A percentile compares a stretch with the other conserved stretches of the same genome.
Evolutionary conservation across 1,284 basidiomycete genomes (phyloP).

Genomic region (Sanghuangporus sanghuang): DNA sequence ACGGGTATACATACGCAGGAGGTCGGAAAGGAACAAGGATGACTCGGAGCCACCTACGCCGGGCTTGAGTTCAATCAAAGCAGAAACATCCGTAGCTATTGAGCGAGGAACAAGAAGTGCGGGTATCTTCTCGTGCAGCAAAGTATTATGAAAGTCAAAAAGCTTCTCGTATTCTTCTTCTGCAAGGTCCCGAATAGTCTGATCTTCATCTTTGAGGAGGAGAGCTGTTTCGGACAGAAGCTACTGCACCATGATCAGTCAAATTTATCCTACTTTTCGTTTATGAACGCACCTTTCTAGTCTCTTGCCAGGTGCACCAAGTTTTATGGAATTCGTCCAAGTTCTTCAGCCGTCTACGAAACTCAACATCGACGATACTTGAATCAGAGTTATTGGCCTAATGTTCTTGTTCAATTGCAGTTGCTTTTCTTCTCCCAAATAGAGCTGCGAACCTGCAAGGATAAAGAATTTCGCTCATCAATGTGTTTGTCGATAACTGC

Average conservation of each 20-base stretch:
- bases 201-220: slow-evolving; percentile 73
- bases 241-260: slow-evolving; percentile 38
- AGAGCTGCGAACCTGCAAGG: slow-evolving; percentile 26
- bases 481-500: slow-evolving; percentile 30
- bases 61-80: slow-evolving; percentile 86
- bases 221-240: slow-evolving; percentile 56
- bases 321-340: slow-evolving; percentile 46
- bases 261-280: background rate
- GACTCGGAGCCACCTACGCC: slow-evolving; percentile 93
- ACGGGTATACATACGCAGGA: slow-evolving; percentile 82
- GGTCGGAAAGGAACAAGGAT: slow-evolving; percentile 74
- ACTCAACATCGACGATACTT: slow-evolving; percentile 36
- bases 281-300: slow-evolving; percentile 35
- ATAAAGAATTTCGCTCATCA: slow-evolving; percentile 24
- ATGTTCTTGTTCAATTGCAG: background rate
- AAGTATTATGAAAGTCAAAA: slow-evolving; percentile 38
- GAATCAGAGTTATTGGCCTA: slow-evolving; percentile 26
- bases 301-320: slow-evolving; percentile 43
- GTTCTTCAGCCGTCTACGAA: slow-evolving; percentile 43
- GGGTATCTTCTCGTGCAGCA: slow-evolving; percentile 58
- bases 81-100: slow-evolving; percentile 59
- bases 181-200: slow-evolving; percentile 73
- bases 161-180: slow-evolving; percentile 61
- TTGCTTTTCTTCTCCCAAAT: background rate
- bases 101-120: slow-evolving; percentile 69